These are phyloP conservation scores for Vaccinium myrtillus DNA, from an alignment of 148 eudicot species.

Conservation along the genomic window DNA sequence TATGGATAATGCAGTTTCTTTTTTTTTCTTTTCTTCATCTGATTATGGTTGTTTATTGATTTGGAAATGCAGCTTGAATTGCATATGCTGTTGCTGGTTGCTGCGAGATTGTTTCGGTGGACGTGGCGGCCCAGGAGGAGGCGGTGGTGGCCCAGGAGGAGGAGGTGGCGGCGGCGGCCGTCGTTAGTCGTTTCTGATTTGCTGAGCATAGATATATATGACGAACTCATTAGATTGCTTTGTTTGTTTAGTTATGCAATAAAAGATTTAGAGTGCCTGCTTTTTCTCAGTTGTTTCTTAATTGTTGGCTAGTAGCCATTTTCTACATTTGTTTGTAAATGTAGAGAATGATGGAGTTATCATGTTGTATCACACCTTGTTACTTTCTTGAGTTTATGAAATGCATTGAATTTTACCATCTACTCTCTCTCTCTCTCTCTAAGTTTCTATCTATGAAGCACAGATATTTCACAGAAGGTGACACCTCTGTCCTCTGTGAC, in stretches of 20 bases:
- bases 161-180: not conserved
- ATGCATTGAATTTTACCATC: not conserved
- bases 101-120: slow-evolving; percentile 27
- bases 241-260: not conserved
- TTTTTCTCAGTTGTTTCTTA: not conserved
- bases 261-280: not conserved
- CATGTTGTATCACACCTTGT: not conserved
- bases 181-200: slow-evolving; percentile 6
- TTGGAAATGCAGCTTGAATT: slow-evolving; percentile 23
- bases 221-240: not conserved
- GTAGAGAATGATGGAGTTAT: not conserved
- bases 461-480: too few species aligned
- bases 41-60: not conserved
- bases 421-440: not conserved
- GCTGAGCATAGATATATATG: too few species aligned
- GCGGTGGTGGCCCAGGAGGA: not conserved
- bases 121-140: not conserved
- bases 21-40: not conserved
- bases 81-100: slow-evolving; percentile 33
- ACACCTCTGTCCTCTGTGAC: too few species aligned
- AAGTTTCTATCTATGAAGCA: too few species aligned
- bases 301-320: not conserved
- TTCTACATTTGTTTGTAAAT: not conserved
- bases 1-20: not conserved
- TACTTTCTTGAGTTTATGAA: not conserved